phyloP scores from a whole-genome alignment of 2,329 filamentous ascomycete genomes.

The Anisogramma anomala region DNA sequence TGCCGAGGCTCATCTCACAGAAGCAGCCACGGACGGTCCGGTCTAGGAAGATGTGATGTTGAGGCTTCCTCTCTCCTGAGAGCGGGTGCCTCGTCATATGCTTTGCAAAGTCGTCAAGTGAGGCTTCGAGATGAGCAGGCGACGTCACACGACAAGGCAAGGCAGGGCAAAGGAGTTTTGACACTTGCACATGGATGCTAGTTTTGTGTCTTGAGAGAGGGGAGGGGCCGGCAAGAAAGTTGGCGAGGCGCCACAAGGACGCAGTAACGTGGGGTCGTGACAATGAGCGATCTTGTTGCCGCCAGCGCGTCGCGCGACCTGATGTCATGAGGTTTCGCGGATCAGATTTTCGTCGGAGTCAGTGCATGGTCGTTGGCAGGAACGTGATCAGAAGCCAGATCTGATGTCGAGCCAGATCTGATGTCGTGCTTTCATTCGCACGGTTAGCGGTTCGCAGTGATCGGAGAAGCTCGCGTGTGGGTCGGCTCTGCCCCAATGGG shows the following conservation, averaged over 20 bases:
- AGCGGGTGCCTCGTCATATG: too few relatives aligned
- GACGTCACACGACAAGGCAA: background rate
- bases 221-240: conserved; percentile 1
- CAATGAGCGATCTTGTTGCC: background rate
- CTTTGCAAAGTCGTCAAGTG: too few relatives aligned
- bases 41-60: background rate
- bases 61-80: background rate
- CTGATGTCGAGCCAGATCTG: conserved; percentile 1
- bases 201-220: conserved; percentile 4
- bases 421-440: conserved; percentile 10
- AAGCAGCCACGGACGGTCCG: background rate
- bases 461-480: conserved; percentile 9
- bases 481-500: conserved; percentile 7
- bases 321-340: background rate
- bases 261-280: too few relatives aligned
- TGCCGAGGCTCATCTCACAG: background rate
- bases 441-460: conserved; percentile 7
- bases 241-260: conserved; percentile 7
- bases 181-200: conserved; percentile 11
- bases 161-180: background rate
- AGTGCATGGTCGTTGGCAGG: conserved; percentile 8
- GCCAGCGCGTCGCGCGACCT: too few relatives aligned
- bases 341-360: background rate
- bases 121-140: too few relatives aligned
- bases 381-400: background rate